Percentiles rank a stretch among this genome's conserved stretches.
Evolutionary conservation across 2,329 filamentous ascomycete genomes (phyloP).

Genomic region (Fusarium guadeloupense): DNA sequence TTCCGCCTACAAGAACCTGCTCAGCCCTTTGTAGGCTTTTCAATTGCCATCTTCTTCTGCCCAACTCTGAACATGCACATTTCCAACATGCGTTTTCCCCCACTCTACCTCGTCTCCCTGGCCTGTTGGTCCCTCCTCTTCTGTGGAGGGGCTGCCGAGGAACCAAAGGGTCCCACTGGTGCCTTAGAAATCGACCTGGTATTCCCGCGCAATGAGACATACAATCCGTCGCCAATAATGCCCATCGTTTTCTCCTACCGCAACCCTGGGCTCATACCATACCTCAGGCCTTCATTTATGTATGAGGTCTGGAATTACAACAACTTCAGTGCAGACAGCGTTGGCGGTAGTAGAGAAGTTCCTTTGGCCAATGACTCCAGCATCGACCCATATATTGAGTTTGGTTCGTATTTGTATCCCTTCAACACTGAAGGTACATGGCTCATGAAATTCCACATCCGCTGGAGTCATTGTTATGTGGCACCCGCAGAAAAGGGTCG

Average conservation of each 20-base stretch:
- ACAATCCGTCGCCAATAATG: not conserved
- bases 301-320: not conserved
- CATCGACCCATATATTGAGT: not conserved
- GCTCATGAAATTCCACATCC: not conserved
- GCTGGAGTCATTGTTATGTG: not conserved
- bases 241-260: constrained; percentile 10
- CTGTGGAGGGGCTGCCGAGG: not conserved
- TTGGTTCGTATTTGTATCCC: rapidly evolving
- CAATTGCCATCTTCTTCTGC: not conserved
- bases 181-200: not conserved
- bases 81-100: too few relatives aligned
- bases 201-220: constrained; percentile 12
- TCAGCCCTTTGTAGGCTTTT: not conserved
- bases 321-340: not conserved
- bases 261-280: not conserved
- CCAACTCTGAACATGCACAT: too few relatives aligned
- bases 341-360: rapidly evolving
- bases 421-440: not conserved
- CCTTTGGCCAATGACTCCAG: not conserved
- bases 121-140: constrained; percentile 6
- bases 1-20: not conserved
- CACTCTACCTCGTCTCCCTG: not conserved
- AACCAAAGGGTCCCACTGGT: not conserved
- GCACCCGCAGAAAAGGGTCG: too few relatives aligned
- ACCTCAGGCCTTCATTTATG: not conserved